A percentile compares a stretch with the other conserved stretches of the same genome.
phyloP scores from a whole-genome alignment of 352 stramenopile species.

The Globisporangium emineosum region DNA sequence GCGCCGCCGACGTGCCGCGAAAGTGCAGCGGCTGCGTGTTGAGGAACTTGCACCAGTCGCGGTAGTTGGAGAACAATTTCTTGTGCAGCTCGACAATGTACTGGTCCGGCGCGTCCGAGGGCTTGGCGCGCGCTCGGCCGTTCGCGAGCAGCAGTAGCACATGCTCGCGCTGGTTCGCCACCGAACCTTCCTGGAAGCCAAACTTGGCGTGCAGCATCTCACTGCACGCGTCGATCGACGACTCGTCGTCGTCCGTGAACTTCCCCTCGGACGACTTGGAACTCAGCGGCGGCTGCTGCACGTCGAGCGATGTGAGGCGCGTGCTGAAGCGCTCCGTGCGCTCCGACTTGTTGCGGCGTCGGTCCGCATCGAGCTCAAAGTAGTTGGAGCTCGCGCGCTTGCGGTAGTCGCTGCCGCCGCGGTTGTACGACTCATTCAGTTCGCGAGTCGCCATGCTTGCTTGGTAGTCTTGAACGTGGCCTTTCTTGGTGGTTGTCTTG shows the following conservation, averaged over 20 bases:
- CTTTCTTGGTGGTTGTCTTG: neutral
- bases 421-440: slow-evolving; percentile 14
- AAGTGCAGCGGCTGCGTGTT: slow-evolving; percentile 75
- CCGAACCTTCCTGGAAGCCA: slow-evolving; percentile 80
- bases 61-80: slow-evolving; percentile 77
- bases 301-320: slow-evolving; percentile 56
- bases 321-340: slow-evolving; percentile 56
- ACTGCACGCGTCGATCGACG: slow-evolving; percentile 80
- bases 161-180: slow-evolving; percentile 83
- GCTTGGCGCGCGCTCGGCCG: slow-evolving; percentile 51
- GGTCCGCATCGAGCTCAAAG: slow-evolving; percentile 76
- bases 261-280: slow-evolving; percentile 17
- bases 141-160: slow-evolving; percentile 80
- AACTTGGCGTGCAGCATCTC: slow-evolving; percentile 80
- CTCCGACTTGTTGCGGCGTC: slow-evolving; percentile 70
- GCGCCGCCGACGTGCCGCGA: slow-evolving; percentile 9
- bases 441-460: slow-evolving; percentile 14
- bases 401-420: slow-evolving; percentile 22
- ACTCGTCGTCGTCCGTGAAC: slow-evolving; percentile 57
- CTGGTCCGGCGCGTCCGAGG: slow-evolving; percentile 44
- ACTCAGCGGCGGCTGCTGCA: slow-evolving; percentile 25
- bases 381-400: slow-evolving; percentile 79
- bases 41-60: slow-evolving; percentile 74
- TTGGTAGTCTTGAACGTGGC: neutral
- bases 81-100: slow-evolving; percentile 63